Conservation (phyloP, 352 stramenopile species). For the Peronosclerospora sorghi region DNA sequence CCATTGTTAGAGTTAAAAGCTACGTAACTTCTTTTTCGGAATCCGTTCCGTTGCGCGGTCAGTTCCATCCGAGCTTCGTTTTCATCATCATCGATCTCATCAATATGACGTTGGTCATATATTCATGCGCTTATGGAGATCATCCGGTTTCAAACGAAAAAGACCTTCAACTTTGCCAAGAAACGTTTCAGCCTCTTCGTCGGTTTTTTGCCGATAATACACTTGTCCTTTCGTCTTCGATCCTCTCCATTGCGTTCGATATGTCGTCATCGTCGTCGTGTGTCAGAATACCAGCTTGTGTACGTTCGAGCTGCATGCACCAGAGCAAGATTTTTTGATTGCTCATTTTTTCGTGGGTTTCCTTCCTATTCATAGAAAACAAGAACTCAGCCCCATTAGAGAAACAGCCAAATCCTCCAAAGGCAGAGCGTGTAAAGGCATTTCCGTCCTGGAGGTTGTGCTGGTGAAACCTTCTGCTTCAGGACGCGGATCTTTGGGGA, state of each 20-base stretch:
- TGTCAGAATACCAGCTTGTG: constrained; percentile 25
- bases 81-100: no score
- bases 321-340: neutral
- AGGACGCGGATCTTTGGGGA: constrained; percentile 48
- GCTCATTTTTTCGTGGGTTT: constrained; percentile 1
- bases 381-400: constrained; percentile 59
- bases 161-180: no score
- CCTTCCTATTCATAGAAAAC: constrained; percentile 26
- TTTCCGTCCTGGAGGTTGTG: constrained; percentile 53
- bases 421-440: constrained; percentile 49
- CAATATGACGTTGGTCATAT: no score
- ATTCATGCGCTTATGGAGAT: no score
- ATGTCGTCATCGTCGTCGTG: constrained; percentile 37
- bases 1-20: constrained; percentile 9
- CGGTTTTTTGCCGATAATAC: no score
- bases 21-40: constrained; percentile 31
- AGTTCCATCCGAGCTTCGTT: no score
- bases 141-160: no score
- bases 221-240: no score
- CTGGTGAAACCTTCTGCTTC: constrained; percentile 54
- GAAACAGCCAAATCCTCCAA: constrained; percentile 55
- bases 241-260: no score
- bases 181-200: no score
- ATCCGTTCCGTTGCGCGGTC: no score
- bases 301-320: constrained; percentile 11